Conservation (phyloP, 2,329 filamentous ascomycete species). For the Hyphodiscus sp. region DNA sequence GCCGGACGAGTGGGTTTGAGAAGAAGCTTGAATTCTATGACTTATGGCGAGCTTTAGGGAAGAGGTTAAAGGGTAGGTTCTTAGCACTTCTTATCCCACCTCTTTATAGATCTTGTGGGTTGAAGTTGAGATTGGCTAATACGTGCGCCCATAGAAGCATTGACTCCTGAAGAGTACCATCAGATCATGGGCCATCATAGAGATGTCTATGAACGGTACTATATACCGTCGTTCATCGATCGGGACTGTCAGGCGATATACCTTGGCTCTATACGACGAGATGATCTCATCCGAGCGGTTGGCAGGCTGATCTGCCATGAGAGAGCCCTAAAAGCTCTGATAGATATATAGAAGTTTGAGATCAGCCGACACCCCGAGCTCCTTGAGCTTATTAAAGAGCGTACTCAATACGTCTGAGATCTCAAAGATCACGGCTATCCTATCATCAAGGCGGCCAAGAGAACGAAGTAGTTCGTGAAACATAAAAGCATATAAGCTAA, state of each 20-base stretch:
- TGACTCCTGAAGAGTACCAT: conserved; percentile 18
- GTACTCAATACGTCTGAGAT: conserved; percentile 5
- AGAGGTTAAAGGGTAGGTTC: conserved; percentile 23
- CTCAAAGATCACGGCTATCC: conserved; percentile 16
- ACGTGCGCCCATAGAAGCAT: conserved; percentile 12
- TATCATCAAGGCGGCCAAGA: conserved; percentile 17
- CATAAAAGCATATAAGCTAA: conserved; percentile 14
- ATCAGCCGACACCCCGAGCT: conserved; percentile 14
- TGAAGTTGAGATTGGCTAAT: too few relatives aligned
- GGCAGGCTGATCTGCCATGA: conserved; percentile 10
- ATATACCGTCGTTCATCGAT: conserved; percentile 19
- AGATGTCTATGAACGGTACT: conserved; percentile 17
- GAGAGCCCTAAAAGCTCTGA: conserved; percentile 12
- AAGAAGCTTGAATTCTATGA: conserved; percentile 25
- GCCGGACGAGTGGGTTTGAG: conserved; percentile 20
- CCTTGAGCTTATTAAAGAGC: conserved; percentile 7
- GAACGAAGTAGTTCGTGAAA: conserved; percentile 7
- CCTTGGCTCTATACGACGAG: conserved; percentile 10
- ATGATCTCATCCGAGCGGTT: conserved; percentile 11
- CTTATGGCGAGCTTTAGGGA: conserved; percentile 20
- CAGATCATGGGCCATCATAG: conserved; percentile 16
- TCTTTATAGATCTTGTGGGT: conserved; percentile 8
- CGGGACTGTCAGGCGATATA: conserved; percentile 18
- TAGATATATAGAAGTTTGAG: conserved; percentile 15
- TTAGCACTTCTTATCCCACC: background rate